phyloP scores from a whole-genome alignment of 179 eudicot species.

The Pouteria campechiana region DNA sequence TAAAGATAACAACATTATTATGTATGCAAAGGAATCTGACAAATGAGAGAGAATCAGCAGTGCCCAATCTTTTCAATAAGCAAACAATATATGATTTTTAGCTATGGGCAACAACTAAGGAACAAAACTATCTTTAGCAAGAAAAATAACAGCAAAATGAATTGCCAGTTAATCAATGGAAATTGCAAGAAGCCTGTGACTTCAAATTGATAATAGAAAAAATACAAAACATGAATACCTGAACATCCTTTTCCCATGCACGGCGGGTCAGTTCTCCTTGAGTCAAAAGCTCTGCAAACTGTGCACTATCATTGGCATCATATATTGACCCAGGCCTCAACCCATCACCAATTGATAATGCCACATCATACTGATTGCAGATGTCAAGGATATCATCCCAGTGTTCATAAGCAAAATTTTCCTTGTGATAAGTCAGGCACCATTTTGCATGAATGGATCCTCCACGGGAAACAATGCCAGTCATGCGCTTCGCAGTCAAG shows the following conservation, averaged over 20 bases:
- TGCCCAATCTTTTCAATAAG: no score
- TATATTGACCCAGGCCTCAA: conserved; percentile 95
- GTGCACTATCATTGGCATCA: conserved; percentile 97
- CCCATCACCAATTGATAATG: conserved; percentile 94
- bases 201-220: no score
- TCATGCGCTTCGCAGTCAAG: conserved; percentile 91
- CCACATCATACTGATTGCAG: conserved; percentile 89
- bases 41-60: no score
- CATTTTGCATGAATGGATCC: conserved; percentile 99
- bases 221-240: conserved; percentile 30
- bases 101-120: no score
- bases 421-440: conserved; percentile 92
- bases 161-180: not conserved
- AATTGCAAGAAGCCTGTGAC: not conserved
- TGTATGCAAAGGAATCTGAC: no score
- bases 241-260: conserved; percentile 98
- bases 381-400: conserved; percentile 98
- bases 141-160: no score
- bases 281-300: conserved; percentile 94
- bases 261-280: conserved; percentile 95
- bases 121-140: no score
- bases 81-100: no score
- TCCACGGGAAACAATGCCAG: conserved; percentile 97
- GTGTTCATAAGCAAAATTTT: conserved; percentile 97
- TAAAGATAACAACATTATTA: no score